Percentiles rank a stretch among this genome's conserved stretches.
These are phyloP conservation scores for Goffeauzyma gilvescens DNA, from an alignment of 768 basidiomycete genomes.

Conservation along the genomic window DNA sequence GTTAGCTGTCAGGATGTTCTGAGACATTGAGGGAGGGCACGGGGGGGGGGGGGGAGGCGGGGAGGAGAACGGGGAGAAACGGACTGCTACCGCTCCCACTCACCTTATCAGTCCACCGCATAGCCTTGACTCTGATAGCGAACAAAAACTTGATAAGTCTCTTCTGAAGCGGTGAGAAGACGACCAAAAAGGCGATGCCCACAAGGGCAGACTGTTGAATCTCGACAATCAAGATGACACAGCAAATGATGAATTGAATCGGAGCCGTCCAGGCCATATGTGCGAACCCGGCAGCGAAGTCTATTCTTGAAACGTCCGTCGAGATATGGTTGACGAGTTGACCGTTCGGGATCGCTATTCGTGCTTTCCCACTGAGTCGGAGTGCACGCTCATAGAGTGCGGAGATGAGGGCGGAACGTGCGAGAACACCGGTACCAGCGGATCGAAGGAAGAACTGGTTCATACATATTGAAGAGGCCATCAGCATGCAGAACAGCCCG, in stretches of 20 bases:
- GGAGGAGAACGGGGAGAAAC: too few species aligned
- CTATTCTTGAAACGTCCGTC: slow-evolving; percentile 53
- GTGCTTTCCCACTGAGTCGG: slow-evolving; percentile 54
- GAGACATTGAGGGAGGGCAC: too few species aligned
- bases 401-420: slow-evolving; percentile 69
- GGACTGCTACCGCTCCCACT: too few species aligned
- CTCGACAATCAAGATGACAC: slow-evolving; percentile 48
- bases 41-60: too few species aligned
- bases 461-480: slow-evolving; percentile 46
- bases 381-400: slow-evolving; percentile 58
- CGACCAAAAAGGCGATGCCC: slow-evolving; percentile 35
- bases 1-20: too few species aligned
- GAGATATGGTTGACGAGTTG: slow-evolving; percentile 76
- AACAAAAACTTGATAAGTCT: slow-evolving; percentile 56
- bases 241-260: slow-evolving; percentile 17
- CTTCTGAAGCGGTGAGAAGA: slow-evolving; percentile 49
- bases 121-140: slow-evolving; percentile 47
- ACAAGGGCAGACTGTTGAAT: slow-evolving; percentile 46
- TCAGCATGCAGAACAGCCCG: slow-evolving; percentile 48
- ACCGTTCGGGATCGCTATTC: slow-evolving; percentile 65
- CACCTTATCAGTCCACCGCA: slow-evolving; percentile 80
- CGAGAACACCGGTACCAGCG: slow-evolving; percentile 52
- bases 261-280: slow-evolving; percentile 56
- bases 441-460: slow-evolving; percentile 69
- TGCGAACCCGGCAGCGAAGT: slow-evolving; percentile 53